These are phyloP conservation scores for Echinochloa phyllopogon DNA, from an alignment of 176 grass and related monocot species.

Conservation along the genomic window DNA sequence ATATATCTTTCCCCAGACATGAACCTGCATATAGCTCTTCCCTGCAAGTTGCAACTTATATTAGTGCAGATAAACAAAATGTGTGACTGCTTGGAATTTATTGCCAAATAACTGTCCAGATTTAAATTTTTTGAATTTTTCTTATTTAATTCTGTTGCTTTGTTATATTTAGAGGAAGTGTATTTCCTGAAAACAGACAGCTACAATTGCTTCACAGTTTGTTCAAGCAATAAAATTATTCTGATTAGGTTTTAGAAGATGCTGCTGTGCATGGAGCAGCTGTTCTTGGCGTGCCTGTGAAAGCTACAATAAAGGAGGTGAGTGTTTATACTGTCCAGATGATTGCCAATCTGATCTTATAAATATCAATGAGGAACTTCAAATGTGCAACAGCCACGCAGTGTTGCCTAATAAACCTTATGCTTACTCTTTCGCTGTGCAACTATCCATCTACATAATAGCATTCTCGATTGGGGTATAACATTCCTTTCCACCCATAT, in stretches of 20 bases:
- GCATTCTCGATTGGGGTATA: background rate
- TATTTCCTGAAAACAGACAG: background rate
- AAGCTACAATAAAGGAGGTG: conserved; percentile 98
- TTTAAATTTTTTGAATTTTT: background rate
- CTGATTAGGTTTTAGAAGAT: conserved; percentile 87
- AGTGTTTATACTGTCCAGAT: conserved; percentile 1
- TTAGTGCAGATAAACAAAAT: background rate
- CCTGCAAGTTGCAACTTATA: conserved; percentile 23
- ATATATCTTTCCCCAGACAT: conserved; percentile 20
- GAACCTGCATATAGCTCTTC: conserved; percentile 13
- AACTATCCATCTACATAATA: conserved; percentile 15
- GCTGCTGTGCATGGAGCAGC: conserved; percentile 86
- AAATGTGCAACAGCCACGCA: background rate
- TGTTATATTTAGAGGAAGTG: background rate
- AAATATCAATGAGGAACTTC: conserved; percentile 19
- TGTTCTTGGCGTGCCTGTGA: conserved; percentile 96
- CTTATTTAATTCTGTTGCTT: conserved; percentile 11
- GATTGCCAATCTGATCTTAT: background rate
- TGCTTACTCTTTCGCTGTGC: background rate
- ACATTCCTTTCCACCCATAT: conserved; percentile 10
- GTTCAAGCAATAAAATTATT: conserved; percentile 15
- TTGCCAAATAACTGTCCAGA: conserved; percentile 6
- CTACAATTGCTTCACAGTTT: conserved; percentile 11
- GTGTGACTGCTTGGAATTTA: background rate
- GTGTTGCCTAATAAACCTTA: background rate